Base-by-base conservation (phyloP, 768 basidiomycete genomes). In the Lentinula aciculospora region DNA sequence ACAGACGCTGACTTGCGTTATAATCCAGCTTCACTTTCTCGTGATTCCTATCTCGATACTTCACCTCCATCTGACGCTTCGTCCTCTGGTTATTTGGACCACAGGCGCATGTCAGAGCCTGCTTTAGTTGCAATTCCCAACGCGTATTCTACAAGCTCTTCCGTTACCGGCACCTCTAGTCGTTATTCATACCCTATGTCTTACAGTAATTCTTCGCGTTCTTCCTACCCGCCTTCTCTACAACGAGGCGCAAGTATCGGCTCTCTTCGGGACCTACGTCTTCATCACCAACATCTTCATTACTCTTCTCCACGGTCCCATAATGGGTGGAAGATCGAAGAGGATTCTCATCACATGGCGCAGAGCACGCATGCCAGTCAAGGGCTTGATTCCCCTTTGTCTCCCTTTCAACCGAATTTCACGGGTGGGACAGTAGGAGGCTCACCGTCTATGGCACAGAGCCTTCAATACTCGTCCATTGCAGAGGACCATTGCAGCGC, bases 81-180 rank as follows among this genome's bases (percentile, higher is more conserved):
- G 68, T 62, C 64, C 69, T 64, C 68, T 65, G 62, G 72, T 58
- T 66, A 75, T 61, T 69, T 79, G 58, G 83, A 84, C 72, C 82
- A 83, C 54, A 76, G 85, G 66, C 82, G 85, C 68, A 84, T 86
- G 82, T 87, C 85, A 65, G 85, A 86, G 67, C 84, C 85, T 47
- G 71, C 81, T 56, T 72, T 80, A 60, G 74, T 79, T 60, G 64
- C 74, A 63, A 74, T 73, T 67, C 61, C 76, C 54, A 75, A 81
- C 65, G 62, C 72, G 40, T 61, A 70, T 53, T 65, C 73, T 44
- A 55, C 73, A 56, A 55, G 70, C 39, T 70, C 70, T 58, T 34
- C 51, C 15, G 27, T 7, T 15, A 1, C 25, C 25, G 42, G 23
- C 42, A 19, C 42, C 21, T 47, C 46, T 5, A 31, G 46, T 47